phyloP scores from a whole-genome alignment of 495 filamentous ascomycete species.

The Podospora didyma region DNA sequence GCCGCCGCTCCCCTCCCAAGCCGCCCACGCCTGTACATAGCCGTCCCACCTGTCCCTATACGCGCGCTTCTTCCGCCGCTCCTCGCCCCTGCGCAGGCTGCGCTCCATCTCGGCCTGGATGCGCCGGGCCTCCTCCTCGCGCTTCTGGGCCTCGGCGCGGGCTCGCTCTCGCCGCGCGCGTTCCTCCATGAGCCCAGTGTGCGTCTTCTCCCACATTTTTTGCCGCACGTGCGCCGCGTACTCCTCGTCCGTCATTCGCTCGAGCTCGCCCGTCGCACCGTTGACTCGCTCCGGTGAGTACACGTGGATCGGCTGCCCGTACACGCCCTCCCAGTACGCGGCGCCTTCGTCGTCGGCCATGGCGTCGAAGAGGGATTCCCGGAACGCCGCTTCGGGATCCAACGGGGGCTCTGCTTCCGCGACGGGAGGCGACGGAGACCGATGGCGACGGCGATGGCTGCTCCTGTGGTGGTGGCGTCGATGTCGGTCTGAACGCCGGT shows the following conservation, averaged over 20 bases:
- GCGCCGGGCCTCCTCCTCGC: constrained; percentile 42
- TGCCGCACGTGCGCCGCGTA: constrained; percentile 79
- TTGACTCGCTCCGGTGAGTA: constrained; percentile 24
- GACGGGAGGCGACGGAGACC: constrained; percentile 19
- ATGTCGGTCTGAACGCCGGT: neutral
- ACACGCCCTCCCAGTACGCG: constrained; percentile 89
- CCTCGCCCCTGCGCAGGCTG: constrained; percentile 46
- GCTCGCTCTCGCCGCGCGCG: constrained; percentile 38
- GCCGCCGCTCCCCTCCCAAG: constrained; percentile 40
- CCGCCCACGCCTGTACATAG: constrained; percentile 60
- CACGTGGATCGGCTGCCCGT: constrained; percentile 78
- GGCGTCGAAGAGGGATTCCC: constrained; percentile 97
- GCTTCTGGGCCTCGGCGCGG: constrained; percentile 29
- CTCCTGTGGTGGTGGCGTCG: constrained; percentile 14
- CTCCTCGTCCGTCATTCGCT: constrained; percentile 87
- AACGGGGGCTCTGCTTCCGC: constrained; percentile 34
- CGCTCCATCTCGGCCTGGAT: constrained; percentile 45
- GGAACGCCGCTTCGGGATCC: constrained; percentile 71
- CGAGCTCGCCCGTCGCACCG: constrained; percentile 53
- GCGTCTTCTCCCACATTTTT: constrained; percentile 91
- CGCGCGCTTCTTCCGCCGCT: constrained; percentile 32
- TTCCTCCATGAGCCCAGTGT: constrained; percentile 59
- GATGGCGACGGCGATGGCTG: constrained; percentile 8
- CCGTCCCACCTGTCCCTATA: constrained; percentile 53
- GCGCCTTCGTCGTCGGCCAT: constrained; percentile 97